These are phyloP conservation scores for Brassica napus DNA, from an alignment of 345 rosid genomes.

Conservation along the genomic window Da-Ae NC_063452.1:54180001-54180500, in stretches of 20 bases:
- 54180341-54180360: conserved; percentile 43
- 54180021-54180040: neutral
- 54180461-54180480: neutral
- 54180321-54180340: conserved; percentile 39
- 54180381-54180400: conserved; percentile 29
- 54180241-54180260: conserved; percentile 42
- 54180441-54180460: neutral
- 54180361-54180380: conserved; percentile 40
- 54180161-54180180: conserved; percentile 37
- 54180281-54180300: conserved; percentile 37
- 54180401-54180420: conserved; percentile 5
- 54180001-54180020: conserved; percentile 6
- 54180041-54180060: neutral
- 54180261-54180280: conserved; percentile 33
- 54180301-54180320: conserved; percentile 44
- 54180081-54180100: conserved; percentile 40
- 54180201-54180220: conserved; percentile 42
- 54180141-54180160: conserved; percentile 47
- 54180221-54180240: conserved; percentile 42
- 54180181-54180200: conserved; percentile 45
- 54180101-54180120: conserved; percentile 40
- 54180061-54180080: conserved; percentile 35
- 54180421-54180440: neutral
- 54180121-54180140: conserved; percentile 40
- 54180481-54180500: neutral